These are phyloP conservation scores for Pseudocercospora pini-densiflorae DNA, from an alignment of 2,329 filamentous ascomycete genomes.

Conservation along the genomic window DNA sequence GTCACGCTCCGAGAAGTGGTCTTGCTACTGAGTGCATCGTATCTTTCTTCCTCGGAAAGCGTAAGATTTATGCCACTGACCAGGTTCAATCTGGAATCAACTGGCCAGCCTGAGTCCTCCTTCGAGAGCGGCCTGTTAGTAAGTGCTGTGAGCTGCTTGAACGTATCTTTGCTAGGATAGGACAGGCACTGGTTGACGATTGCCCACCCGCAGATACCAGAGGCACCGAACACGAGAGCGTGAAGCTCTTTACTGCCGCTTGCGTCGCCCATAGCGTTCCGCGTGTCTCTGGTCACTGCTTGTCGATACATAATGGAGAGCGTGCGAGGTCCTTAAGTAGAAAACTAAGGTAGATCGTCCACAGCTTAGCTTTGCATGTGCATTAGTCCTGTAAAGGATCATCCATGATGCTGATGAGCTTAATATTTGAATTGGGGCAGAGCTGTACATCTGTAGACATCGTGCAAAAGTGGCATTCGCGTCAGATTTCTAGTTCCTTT, in stretches of 20 bases:
- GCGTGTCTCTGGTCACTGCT: neutral
- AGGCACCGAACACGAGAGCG: slow-evolving; percentile 46
- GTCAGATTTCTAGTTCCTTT: too few relatives aligned
- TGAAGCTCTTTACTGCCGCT: neutral
- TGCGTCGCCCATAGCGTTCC: too few relatives aligned
- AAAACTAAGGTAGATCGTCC: too few relatives aligned
- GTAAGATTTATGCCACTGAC: slow-evolving; percentile 12
- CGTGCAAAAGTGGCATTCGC: too few relatives aligned
- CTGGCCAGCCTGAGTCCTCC: slow-evolving; percentile 43
- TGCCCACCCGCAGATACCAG: slow-evolving; percentile 55
- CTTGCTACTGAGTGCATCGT: neutral
- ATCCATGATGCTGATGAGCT: too few relatives aligned
- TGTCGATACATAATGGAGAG: neutral
- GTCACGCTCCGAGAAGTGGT: slow-evolving; percentile 37
- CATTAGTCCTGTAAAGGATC: too few relatives aligned
- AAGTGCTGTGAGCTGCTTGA: slow-evolving; percentile 51
- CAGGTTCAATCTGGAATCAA: slow-evolving; percentile 42
- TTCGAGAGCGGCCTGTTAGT: slow-evolving; percentile 50
- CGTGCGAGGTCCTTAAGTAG: too few relatives aligned
- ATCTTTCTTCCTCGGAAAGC: neutral
- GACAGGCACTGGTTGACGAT: slow-evolving; percentile 53
- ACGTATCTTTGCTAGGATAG: slow-evolving; percentile 50
- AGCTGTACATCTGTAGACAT: too few relatives aligned
- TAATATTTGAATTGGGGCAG: too few relatives aligned
- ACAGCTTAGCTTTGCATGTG: too few relatives aligned